Percentiles rank a stretch among this genome's conserved stretches.
Conservation (phyloP, 1,284 basidiomycete species). For the Polyporus tsugae region DNA sequence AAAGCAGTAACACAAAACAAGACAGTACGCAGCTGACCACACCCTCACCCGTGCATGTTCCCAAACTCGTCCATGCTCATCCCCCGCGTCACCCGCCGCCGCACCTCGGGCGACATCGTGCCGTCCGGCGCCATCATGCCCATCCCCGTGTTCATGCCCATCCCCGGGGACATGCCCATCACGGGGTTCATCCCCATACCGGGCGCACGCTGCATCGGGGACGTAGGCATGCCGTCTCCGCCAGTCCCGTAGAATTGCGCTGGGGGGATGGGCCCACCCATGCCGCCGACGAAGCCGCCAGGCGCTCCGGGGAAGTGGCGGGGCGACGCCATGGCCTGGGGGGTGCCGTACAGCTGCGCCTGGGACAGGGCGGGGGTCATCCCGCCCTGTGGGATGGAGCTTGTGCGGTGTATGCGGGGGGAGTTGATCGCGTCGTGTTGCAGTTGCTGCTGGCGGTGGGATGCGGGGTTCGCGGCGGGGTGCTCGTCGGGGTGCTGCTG, state of each 20-base stretch:
- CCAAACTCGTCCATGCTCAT: constrained; percentile 39
- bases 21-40: neutral
- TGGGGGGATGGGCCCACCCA: constrained; percentile 34
- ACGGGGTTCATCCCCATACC: constrained; percentile 38
- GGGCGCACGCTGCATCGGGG: constrained; percentile 41
- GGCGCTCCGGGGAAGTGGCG: constrained; percentile 42
- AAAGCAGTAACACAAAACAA: neutral
- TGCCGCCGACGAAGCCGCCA: constrained; percentile 33
- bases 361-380: constrained; percentile 28
- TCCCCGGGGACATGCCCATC: constrained; percentile 43
- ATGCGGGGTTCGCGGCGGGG: constrained; percentile 25
- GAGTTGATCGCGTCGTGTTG: constrained; percentile 27
- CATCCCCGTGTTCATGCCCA: constrained; percentile 32
- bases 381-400: constrained; percentile 24
- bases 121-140: constrained; percentile 31
- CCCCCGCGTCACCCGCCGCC: constrained; percentile 35
- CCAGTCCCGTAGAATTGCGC: constrained; percentile 40
- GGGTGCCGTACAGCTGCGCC: constrained; percentile 28
- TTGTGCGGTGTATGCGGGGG: constrained; percentile 24
- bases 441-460: constrained; percentile 25
- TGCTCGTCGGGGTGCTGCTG: constrained; percentile 37
- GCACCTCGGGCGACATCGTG: constrained; percentile 34
- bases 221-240: constrained; percentile 35
- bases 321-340: constrained; percentile 44
- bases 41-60: constrained; percentile 33